Conservation (phyloP, 345 rosid genomes). For the Lepidium didymum region DNA sequence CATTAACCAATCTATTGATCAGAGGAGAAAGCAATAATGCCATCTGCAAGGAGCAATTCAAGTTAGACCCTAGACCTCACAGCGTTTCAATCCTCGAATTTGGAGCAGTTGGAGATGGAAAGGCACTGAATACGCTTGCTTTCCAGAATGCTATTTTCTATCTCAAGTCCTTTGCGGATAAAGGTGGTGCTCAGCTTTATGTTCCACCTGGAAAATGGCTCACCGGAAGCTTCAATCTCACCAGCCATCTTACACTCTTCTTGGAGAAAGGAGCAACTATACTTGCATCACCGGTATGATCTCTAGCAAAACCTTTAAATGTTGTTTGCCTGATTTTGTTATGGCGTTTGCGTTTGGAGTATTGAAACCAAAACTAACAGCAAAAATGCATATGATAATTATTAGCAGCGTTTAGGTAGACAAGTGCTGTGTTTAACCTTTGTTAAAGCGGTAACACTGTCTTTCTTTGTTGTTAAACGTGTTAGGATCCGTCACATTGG, state of each 20-base stretch:
- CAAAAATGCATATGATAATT: not conserved
- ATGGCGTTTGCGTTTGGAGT: not conserved
- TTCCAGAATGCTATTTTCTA: constrained; percentile 93
- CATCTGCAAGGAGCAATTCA: constrained; percentile 40
- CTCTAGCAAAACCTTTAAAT: not conserved
- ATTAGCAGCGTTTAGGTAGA: not conserved
- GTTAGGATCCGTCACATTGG: constrained; percentile 78
- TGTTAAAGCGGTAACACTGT: not conserved
- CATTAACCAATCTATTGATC: constrained; percentile 47
- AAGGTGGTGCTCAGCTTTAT: constrained; percentile 97
- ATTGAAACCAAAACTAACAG: not conserved
- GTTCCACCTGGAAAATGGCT: constrained; percentile 90
- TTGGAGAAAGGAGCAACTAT: constrained; percentile 80
- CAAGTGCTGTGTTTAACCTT: not conserved
- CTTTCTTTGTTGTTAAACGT: constrained; percentile 4
- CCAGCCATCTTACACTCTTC: constrained; percentile 94
- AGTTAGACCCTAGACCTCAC: constrained; percentile 68
- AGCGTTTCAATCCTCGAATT: constrained; percentile 88
- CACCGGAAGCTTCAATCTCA: constrained; percentile 87
- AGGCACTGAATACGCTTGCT: constrained; percentile 69
- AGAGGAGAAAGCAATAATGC: constrained; percentile 32
- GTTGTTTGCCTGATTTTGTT: not conserved
- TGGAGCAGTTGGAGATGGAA: constrained; percentile 92
- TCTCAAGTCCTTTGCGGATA: constrained; percentile 89
- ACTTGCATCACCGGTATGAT: constrained; percentile 80